These are phyloP conservation scores for Pleurozium schreberi DNA, from an alignment of 225 moss, liverwort and hornwort genomes.

Conservation along the genomic window DNA sequence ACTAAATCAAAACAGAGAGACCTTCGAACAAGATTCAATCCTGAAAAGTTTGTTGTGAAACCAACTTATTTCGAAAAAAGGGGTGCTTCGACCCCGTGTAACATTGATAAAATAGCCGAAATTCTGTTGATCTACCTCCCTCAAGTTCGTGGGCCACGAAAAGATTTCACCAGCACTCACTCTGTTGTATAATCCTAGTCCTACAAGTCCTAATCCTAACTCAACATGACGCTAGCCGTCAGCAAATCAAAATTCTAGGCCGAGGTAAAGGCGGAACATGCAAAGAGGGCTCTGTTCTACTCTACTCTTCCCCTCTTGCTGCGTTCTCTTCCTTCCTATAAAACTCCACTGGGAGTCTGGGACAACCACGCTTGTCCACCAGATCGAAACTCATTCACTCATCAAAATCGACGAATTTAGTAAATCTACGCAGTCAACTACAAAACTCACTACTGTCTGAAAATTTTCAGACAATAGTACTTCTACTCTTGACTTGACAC, in stretches of 20 bases:
- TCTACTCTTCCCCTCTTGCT: conserved; percentile 4
- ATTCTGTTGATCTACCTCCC: not conserved
- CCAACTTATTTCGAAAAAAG: conserved; percentile 7
- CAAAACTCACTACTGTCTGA: not conserved
- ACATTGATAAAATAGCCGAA: not conserved
- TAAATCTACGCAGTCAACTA: not conserved
- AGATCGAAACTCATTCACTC: not conserved
- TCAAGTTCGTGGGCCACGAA: not conserved
- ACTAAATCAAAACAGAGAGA: not conserved
- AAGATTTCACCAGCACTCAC: not conserved
- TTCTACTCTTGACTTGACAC: not conserved
- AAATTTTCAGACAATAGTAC: not conserved
- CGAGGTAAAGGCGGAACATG: conserved; percentile 24
- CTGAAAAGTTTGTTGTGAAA: not conserved
- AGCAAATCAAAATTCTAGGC: not conserved
- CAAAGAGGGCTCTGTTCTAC: not conserved
- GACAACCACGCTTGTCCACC: not conserved
- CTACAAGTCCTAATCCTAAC: not conserved
- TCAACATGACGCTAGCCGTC: not conserved
- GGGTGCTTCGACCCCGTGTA: not conserved
- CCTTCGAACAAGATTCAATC: not conserved
- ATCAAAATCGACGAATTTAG: conserved; percentile 1
- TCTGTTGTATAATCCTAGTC: not conserved
- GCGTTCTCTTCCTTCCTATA: conserved; percentile 37
- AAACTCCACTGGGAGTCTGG: not conserved